Conservation (phyloP, 805 yeast genomes). For the Cyberlindnera mississippiensis region DNA sequence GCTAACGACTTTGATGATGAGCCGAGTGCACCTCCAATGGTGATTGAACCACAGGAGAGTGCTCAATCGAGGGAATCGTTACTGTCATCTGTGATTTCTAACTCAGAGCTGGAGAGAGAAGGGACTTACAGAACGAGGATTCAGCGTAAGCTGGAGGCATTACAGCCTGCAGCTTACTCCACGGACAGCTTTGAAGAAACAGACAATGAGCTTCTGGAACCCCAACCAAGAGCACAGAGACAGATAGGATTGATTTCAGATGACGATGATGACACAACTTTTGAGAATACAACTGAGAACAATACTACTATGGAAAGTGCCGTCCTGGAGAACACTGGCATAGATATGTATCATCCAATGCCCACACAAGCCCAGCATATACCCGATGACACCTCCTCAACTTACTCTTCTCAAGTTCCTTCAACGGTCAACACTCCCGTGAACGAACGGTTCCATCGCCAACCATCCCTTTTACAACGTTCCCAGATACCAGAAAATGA, state of each 20-base stretch:
- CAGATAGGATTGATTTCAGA: constrained; percentile 10
- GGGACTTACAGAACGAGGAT: constrained; percentile 27
- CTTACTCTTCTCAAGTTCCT: constrained; percentile 22
- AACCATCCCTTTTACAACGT: constrained; percentile 12
- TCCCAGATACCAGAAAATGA: constrained; percentile 17
- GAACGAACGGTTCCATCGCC: constrained; percentile 15
- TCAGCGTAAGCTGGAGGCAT: constrained; percentile 21
- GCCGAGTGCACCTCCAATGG: constrained; percentile 15
- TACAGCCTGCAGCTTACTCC: constrained; percentile 21
- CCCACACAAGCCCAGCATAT: neutral
- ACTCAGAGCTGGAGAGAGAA: constrained; percentile 18
- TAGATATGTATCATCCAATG: neutral
- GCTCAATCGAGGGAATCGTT: too few relatives aligned
- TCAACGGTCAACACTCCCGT: constrained; percentile 19
- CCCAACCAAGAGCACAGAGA: constrained; percentile 1
- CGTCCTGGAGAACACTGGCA: neutral
- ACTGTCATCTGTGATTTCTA: neutral
- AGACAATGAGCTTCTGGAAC: constrained; percentile 11
- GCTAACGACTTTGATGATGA: constrained; percentile 4
- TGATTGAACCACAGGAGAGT: too few relatives aligned
- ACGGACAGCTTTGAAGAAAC: constrained; percentile 14
- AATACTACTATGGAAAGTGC: neutral
- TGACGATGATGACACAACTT: constrained; percentile 2
- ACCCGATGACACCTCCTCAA: constrained; percentile 25
- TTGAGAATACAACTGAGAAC: neutral